Evolutionary conservation across 768 basidiomycete genomes (phyloP).

Genomic region (Lentinus tigrinus): DNA sequence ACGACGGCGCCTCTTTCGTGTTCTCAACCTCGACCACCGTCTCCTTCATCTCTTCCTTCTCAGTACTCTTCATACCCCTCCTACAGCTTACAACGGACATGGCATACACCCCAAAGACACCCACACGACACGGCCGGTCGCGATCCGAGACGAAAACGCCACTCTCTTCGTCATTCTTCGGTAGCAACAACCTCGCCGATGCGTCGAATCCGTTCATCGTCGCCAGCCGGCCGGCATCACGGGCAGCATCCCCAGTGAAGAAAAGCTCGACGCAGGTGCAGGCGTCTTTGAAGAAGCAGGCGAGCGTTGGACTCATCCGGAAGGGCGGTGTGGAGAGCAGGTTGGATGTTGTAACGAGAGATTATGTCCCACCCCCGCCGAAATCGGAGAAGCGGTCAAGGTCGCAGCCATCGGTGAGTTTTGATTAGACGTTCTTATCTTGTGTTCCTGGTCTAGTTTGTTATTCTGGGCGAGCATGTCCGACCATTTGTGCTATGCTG

Average conservation of each 20-base stretch:
- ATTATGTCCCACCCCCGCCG: constrained; percentile 69
- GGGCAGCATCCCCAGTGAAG: constrained; percentile 67
- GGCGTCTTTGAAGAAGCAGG: constrained; percentile 59
- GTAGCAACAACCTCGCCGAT: constrained; percentile 38
- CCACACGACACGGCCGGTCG: constrained; percentile 41
- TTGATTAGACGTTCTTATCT: no score
- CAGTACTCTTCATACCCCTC: no score
- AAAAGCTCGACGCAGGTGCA: constrained; percentile 50
- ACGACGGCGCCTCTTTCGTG: no score
- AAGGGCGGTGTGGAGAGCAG: constrained; percentile 78
- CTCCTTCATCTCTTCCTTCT: no score
- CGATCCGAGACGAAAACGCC: constrained; percentile 52
- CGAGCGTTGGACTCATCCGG: constrained; percentile 65
- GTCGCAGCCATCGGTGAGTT: constrained; percentile 63
- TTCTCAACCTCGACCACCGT: no score
- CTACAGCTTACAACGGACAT: constrained; percentile 16
- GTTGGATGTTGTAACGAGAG: constrained; percentile 72
- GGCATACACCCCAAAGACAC: constrained; percentile 42
- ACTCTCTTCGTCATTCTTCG: constrained; percentile 26
- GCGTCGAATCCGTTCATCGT: constrained; percentile 59
- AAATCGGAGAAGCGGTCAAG: constrained; percentile 68
- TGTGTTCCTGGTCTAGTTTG: not conserved
- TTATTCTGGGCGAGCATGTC: not conserved
- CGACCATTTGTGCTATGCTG: no score
- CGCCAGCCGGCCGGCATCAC: constrained; percentile 49